A percentile compares a stretch with the other conserved stretches of the same genome.
These are phyloP conservation scores for Neonectria punicea DNA, from an alignment of 2,329 filamentous ascomycete species.

Conservation along the genomic window DNA sequence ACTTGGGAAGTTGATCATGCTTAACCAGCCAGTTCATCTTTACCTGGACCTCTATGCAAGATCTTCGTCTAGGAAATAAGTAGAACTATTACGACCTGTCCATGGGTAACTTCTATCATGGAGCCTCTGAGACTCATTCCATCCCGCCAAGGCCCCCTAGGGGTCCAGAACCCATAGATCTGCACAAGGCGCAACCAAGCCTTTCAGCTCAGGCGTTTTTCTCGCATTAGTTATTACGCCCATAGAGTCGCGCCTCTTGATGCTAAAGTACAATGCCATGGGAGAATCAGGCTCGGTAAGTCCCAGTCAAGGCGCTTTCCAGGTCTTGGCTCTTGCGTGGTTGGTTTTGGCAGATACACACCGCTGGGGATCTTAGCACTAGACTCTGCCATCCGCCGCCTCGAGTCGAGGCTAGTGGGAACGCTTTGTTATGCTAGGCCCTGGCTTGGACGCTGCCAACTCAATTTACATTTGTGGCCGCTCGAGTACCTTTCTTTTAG, in stretches of 20 bases:
- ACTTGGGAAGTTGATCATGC: background rate
- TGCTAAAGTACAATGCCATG: background rate
- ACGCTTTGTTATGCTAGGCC: too few species aligned
- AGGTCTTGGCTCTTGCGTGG: background rate
- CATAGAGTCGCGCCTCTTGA: background rate
- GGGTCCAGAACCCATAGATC: background rate
- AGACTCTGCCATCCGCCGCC: too few species aligned
- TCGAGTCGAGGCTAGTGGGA: too few species aligned
- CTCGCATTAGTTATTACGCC: background rate
- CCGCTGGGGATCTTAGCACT: too few species aligned
- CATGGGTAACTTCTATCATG: background rate
- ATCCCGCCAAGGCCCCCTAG: background rate
- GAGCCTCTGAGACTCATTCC: background rate
- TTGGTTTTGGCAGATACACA: background rate
- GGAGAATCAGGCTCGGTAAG: background rate
- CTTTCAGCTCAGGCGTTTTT: background rate
- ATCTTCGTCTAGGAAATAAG: background rate
- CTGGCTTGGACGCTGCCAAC: too few species aligned
- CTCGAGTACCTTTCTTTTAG: background rate
- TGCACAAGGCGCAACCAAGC: background rate
- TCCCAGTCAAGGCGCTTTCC: too few species aligned
- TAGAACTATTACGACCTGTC: background rate
- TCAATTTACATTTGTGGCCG: background rate
- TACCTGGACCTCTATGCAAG: background rate
- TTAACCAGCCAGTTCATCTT: background rate